These are phyloP conservation scores for Umbilicus rupestris DNA, from an alignment of 164 flowering plant genomes.

Conservation along the genomic window DNA sequence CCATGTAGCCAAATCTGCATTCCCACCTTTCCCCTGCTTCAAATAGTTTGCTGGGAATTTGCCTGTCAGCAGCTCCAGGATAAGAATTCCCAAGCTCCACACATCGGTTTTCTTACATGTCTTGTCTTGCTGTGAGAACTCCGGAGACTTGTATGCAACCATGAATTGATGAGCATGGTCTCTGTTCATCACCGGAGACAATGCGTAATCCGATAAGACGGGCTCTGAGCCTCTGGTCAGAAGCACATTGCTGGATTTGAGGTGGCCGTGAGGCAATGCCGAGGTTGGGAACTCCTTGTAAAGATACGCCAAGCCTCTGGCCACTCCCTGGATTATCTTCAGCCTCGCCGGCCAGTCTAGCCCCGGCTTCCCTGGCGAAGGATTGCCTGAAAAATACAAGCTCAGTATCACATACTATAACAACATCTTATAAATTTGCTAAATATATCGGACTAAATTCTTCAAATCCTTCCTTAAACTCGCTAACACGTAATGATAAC, in stretches of 20 bases:
- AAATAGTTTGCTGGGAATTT: conserved; percentile 45
- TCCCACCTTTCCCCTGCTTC: conserved; percentile 24
- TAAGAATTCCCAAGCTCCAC: no score
- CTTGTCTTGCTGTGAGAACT: no score
- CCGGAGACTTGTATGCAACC: no score
- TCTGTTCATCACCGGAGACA: conserved; percentile 31
- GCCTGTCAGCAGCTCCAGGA: conserved; percentile 51
- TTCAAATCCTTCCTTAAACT: background rate
- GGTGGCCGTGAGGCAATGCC: conserved; percentile 47
- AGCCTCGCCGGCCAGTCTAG: conserved; percentile 50
- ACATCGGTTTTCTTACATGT: conserved; percentile 51
- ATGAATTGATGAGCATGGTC: no score
- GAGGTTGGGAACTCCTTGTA: conserved; percentile 27
- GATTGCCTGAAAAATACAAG: conserved; percentile 20
- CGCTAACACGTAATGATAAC: no score
- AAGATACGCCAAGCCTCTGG: conserved; percentile 38
- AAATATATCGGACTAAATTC: no score
- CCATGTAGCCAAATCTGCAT: conserved; percentile 35
- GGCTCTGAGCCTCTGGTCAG: conserved; percentile 30
- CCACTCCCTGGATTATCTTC: conserved; percentile 46
- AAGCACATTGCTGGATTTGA: conserved; percentile 63
- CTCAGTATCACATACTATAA: background rate
- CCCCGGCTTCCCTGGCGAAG: conserved; percentile 16
- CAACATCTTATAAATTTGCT: no score
- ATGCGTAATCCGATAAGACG: conserved; percentile 34